Percentiles rank a stretch among this genome's conserved stretches.
phyloP scores from a whole-genome alignment of 148 eudicot genomes.

The Linanthus parryae region DNA sequence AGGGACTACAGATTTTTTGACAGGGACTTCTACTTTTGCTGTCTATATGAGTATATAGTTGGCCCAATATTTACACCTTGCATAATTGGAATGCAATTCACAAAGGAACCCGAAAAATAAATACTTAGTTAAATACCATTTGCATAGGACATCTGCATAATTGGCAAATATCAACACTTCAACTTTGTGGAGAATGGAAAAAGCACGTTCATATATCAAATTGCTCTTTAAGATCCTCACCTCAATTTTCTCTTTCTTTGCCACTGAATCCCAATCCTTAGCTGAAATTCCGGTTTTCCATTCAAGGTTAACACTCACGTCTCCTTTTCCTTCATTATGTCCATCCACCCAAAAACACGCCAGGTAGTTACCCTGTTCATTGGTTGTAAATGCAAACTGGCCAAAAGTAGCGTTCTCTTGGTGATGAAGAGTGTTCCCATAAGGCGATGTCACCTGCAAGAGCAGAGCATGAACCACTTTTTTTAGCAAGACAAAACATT shows the following conservation, averaged over 20 bases:
- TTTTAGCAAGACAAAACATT: too few species aligned
- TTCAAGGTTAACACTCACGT: conserved; percentile 51
- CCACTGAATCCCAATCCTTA: conserved; percentile 82
- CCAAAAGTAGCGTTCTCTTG: conserved; percentile 59
- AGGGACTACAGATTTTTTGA: too few species aligned
- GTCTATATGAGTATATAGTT: too few species aligned
- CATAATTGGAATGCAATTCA: too few species aligned
- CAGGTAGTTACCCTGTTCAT: conserved; percentile 50
- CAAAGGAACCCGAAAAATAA: too few species aligned
- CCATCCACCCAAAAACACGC: conserved; percentile 66
- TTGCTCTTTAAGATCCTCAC: conserved; percentile 9
- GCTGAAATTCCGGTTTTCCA: conserved; percentile 72
- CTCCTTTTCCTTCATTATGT: conserved; percentile 18
- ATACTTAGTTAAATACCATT: too few species aligned
- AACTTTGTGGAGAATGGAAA: background rate
- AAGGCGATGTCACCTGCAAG: conserved; percentile 53
- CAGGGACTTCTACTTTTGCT: too few species aligned
- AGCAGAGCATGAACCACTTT: too few species aligned
- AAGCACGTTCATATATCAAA: background rate
- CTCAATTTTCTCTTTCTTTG: conserved; percentile 67
- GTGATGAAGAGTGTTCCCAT: conserved; percentile 48
- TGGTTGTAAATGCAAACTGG: conserved; percentile 66
- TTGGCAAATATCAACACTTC: background rate
- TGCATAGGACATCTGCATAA: too few species aligned
- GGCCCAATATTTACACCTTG: too few species aligned